These are phyloP conservation scores for Seminavis robusta DNA, from an alignment of 108 stramenopile genomes.

Conservation along the genomic window DNA sequence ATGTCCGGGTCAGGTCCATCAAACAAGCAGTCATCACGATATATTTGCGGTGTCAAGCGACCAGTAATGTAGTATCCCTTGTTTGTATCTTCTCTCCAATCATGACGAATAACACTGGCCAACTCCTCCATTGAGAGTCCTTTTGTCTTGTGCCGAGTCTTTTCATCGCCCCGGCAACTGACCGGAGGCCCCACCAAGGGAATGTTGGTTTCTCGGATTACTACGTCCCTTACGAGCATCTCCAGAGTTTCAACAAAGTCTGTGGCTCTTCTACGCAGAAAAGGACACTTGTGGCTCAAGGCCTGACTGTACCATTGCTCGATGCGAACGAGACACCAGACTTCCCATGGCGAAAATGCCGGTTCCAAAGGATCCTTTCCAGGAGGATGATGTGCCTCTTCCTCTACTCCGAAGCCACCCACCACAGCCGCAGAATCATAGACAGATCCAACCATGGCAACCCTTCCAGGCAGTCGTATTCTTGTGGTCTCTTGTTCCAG, in stretches of 20 bases:
- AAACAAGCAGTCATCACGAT: constrained; percentile 74
- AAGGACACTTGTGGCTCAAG: constrained; percentile 62
- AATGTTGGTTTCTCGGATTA: too few relatives aligned
- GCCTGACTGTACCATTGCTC: constrained; percentile 46
- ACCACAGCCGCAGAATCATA: too few relatives aligned
- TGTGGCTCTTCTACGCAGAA: constrained; percentile 61
- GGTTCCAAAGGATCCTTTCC: too few relatives aligned
- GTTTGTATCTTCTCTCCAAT: constrained; percentile 29
- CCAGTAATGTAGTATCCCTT: constrained; percentile 85
- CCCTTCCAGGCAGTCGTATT: too few relatives aligned
- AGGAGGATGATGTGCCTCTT: too few relatives aligned
- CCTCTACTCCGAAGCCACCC: too few relatives aligned
- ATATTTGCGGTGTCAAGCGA: constrained; percentile 52
- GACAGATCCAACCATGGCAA: too few relatives aligned
- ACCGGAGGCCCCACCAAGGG: neutral
- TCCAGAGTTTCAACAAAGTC: constrained; percentile 17
- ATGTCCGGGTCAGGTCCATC: constrained; percentile 84
- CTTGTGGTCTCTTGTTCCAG: too few relatives aligned
- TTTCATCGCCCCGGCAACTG: neutral
- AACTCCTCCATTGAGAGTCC: neutral
- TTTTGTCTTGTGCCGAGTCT: neutral
- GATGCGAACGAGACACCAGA: too few relatives aligned
- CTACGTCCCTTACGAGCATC: too few relatives aligned
- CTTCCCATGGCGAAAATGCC: too few relatives aligned
- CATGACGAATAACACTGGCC: constrained; percentile 14